These are phyloP conservation scores for Haplosporangium sp. DNA, from an alignment of 371 early-diverging fungal species.

Conservation along the genomic window DNA sequence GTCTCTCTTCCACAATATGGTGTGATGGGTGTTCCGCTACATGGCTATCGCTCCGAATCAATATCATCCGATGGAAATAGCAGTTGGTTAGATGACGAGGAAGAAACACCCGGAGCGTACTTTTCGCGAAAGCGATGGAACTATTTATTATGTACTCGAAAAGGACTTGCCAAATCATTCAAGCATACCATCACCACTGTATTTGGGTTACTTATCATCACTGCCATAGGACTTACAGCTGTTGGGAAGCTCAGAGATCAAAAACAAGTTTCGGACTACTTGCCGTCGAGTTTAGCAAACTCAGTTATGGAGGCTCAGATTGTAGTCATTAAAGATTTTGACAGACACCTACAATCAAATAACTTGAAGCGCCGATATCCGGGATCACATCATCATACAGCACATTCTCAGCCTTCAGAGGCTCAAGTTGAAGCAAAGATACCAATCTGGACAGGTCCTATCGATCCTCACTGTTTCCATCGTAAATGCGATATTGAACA, in stretches of 20 bases:
- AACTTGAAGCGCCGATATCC: conserved; percentile 14
- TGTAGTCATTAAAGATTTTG: conserved; percentile 27
- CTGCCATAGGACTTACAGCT: conserved; percentile 40
- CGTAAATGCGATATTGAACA: conserved; percentile 18
- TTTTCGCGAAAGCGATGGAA: conserved; percentile 23
- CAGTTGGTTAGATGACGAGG: conserved; percentile 29
- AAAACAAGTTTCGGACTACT: conserved; percentile 22
- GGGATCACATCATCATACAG: not conserved
- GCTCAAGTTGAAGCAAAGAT: conserved; percentile 9
- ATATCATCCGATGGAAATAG: conserved; percentile 16
- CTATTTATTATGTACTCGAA: conserved; percentile 12
- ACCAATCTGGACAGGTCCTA: conserved; percentile 28
- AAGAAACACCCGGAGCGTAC: not conserved
- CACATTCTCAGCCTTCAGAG: not conserved
- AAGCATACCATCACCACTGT: conserved; percentile 16
- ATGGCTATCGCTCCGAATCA: conserved; percentile 12
- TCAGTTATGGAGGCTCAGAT: conserved; percentile 33
- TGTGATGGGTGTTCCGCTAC: conserved; percentile 12
- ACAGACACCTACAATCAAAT: not conserved
- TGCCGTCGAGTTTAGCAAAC: conserved; percentile 27
- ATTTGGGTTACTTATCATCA: conserved; percentile 27
- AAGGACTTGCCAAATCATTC: conserved; percentile 11
- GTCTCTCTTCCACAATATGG: conserved; percentile 5
- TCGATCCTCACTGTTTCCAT: conserved; percentile 13
- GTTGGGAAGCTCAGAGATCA: conserved; percentile 14